A percentile compares a stretch with the other conserved stretches of the same genome.
Evolutionary conservation across 371 early-diverging fungal species (phyloP).

Genomic region (Funneliformis caledonium): DNA sequence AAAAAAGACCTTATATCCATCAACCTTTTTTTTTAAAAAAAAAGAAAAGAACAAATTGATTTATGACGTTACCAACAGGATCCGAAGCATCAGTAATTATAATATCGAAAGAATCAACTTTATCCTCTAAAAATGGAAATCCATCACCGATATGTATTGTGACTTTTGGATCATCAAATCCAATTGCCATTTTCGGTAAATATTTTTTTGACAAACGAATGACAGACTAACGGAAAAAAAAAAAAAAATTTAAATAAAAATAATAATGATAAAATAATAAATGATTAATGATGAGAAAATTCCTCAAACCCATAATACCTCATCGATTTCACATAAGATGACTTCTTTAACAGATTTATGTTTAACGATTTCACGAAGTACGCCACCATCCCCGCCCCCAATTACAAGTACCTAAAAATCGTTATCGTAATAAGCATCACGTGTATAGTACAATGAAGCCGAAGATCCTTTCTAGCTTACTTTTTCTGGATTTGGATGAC

Average conservation of each 20-base stretch:
- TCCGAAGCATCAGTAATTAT: slow-evolving; percentile 99
- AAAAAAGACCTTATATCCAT: too few relatives aligned
- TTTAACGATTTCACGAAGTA: slow-evolving; percentile 96
- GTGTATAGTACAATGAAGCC: slow-evolving; percentile 30
- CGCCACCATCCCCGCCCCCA: slow-evolving; percentile 99
- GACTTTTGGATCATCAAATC: slow-evolving; percentile 94
- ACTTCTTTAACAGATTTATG: slow-evolving; percentile 91
- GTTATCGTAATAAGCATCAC: slow-evolving; percentile 19
- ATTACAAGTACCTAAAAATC: slow-evolving; percentile 86
- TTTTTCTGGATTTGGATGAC: slow-evolving; percentile 94
- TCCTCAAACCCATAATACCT: slow-evolving; percentile 45
- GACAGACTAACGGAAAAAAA: slow-evolving; percentile 63
- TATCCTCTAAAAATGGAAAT: slow-evolving; percentile 88
- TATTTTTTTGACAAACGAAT: slow-evolving; percentile 88
- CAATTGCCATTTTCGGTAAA: slow-evolving; percentile 91
- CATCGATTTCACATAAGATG: slow-evolving; percentile 95
- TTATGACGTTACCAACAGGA: slow-evolving; percentile 75
- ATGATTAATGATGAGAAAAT: not conserved
- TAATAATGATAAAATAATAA: not conserved
- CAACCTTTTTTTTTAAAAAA: not conserved
- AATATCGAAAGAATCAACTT: slow-evolving; percentile 88
- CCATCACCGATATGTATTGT: slow-evolving; percentile 94
- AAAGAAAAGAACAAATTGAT: slow-evolving; percentile 4
- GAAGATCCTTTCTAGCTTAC: slow-evolving; percentile 47
- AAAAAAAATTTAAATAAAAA: not conserved